Base-by-base conservation (phyloP, 2,329 filamentous ascomycete genomes). In the Fusarium sp. region DNA sequence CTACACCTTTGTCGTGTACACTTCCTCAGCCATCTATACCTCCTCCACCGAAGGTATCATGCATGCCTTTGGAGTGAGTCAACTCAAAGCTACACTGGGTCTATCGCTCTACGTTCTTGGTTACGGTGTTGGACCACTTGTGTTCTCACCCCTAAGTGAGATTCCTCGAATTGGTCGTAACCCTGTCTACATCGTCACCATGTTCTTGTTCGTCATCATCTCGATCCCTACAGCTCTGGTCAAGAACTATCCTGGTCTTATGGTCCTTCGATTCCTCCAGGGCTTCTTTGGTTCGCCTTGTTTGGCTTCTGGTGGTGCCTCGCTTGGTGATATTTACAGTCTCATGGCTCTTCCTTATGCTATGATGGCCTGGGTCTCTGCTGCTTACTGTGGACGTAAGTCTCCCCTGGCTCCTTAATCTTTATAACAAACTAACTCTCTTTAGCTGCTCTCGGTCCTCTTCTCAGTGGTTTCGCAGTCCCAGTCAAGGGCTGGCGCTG, bases 251-350 rank as follows among this genome's bases (percentile, higher is more conserved):
- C 80, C 87, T 0, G 89, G 89, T 0, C 82, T 93, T 12, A 84
- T 92, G 72, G 87, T 91, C 4, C 81, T 90, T 5, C 85, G 90
- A 2, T 91, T 91, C 78, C 78, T 91, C 6, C 87, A 88, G 63
- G 90, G 89, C 3, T 90, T 91, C 82, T 90, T 91, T 69, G 89
- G 90, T 11, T 87, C 84, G 10, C 90, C 90, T 0, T 90, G 87
- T 76, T 79, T 93, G 10, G 90, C 90, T 0, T 91, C 85, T 1
- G 85, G 85, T 8, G 85, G 82, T 27, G 86, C 85, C 5, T 84
- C 85, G 0, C 79, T 87, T 0, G 81, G 82, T 51, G 86, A 88
- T 69, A 84, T 87, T 75, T 89, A 87, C 73, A 85, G 82, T 45
- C 76, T 88, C 20, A 80, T 86, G 70, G 82, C 85, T 20, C 77